phyloP scores from a whole-genome alignment of 2,329 filamentous ascomycete genomes.

The Setomelanomma holmii region DNA sequence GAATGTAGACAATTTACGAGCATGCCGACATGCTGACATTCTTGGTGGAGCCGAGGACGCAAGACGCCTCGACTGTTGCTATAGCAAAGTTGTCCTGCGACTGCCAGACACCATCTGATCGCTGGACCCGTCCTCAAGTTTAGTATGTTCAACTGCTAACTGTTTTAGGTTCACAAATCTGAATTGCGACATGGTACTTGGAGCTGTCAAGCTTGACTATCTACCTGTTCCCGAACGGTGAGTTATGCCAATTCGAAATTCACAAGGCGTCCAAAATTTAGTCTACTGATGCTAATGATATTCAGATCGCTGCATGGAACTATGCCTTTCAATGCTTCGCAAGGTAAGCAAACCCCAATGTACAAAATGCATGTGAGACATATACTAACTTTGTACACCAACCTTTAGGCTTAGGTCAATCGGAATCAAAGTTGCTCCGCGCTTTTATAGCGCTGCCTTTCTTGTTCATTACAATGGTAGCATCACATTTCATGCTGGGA shows the following conservation, averaged over 20 bases:
- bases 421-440: conserved; percentile 17
- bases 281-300: background rate
- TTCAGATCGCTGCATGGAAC: conserved; percentile 9
- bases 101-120: too few species aligned
- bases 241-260: background rate
- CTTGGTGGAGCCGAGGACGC: too few species aligned
- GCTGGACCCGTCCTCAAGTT: too few species aligned
- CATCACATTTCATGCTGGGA: conserved; percentile 14
- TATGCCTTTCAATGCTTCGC: conserved; percentile 23
- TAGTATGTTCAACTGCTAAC: too few species aligned
- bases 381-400: too few species aligned
- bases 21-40: too few species aligned
- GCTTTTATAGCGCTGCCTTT: conserved; percentile 15
- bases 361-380: too few species aligned
- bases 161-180: conserved; percentile 7
- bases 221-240: conserved; percentile 11
- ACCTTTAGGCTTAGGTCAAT: conserved; percentile 11
- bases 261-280: background rate
- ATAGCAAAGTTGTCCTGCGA: too few species aligned
- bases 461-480: conserved; percentile 9
- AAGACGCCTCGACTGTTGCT: too few species aligned
- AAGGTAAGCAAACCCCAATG: too few species aligned
- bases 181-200: conserved; percentile 13
- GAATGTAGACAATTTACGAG: too few species aligned
- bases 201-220: conserved; percentile 18